These are phyloP conservation scores for Collybiopsis luxurians DNA, from an alignment of 768 basidiomycete genomes.

Conservation along the genomic window DNA sequence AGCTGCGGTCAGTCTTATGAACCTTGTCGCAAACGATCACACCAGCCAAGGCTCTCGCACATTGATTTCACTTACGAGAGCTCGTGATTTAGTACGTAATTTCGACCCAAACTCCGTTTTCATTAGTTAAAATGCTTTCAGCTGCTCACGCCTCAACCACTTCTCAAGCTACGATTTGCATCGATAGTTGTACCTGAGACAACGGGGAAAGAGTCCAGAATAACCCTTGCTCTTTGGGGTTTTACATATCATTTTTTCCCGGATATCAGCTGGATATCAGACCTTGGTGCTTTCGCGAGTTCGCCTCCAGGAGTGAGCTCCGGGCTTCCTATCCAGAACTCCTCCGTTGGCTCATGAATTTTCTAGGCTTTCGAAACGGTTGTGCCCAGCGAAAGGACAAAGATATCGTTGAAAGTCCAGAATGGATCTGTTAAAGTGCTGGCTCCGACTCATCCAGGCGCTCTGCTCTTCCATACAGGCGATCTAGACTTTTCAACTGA, in stretches of 20 bases:
- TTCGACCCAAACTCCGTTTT: not conserved
- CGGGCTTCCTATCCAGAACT: not conserved
- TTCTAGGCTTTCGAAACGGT: conserved; percentile 85
- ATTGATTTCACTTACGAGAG: conserved; percentile 54
- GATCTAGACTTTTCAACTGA: conserved; percentile 71
- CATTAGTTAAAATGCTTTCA: conserved; percentile 20
- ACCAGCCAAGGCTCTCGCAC: conserved; percentile 29
- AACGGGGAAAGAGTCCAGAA: conserved; percentile 72
- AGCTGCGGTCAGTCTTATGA: conserved; percentile 60
- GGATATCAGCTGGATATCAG: conserved; percentile 59
- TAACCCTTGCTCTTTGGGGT: conserved; percentile 62
- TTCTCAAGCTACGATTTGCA: conserved; percentile 63
- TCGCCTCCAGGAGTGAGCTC: conserved; percentile 85
- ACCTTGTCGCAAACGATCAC: conserved; percentile 54
- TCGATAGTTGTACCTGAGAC: conserved; percentile 61
- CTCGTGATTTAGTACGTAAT: conserved; percentile 54
- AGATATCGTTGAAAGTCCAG: conserved; percentile 56
- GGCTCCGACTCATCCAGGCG: conserved; percentile 59
- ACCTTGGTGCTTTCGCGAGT: conserved; percentile 64
- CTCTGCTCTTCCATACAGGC: conserved; percentile 63
- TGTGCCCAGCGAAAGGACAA: conserved; percentile 84
- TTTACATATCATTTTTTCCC: conserved; percentile 62
- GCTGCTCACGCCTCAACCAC: conserved; percentile 44
- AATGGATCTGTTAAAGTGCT: conserved; percentile 67
- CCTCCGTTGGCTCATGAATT: not conserved